A percentile compares a stretch with the other conserved stretches of the same genome.
Conservation (phyloP, 768 basidiomycete species). For the Mycena rebaudengoi region DNA sequence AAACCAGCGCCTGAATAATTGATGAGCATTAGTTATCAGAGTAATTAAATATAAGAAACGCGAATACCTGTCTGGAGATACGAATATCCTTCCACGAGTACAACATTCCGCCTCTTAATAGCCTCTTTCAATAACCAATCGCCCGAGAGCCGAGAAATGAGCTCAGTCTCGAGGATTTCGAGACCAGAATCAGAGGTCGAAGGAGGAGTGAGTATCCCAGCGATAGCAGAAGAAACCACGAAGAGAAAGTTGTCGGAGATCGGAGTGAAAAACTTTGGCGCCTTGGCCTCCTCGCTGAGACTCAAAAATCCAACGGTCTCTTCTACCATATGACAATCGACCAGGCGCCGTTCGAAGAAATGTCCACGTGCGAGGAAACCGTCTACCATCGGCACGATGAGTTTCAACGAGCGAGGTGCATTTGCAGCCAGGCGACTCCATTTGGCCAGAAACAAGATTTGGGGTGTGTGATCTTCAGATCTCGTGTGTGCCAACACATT, state of each 20-base stretch:
- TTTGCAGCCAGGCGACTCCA: not conserved
- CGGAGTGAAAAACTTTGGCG: not conserved
- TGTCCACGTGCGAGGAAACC: slow-evolving; percentile 8
- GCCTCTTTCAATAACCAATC: slow-evolving; percentile 2
- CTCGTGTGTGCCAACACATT: too few relatives aligned
- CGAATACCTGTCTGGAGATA: slow-evolving; percentile 13
- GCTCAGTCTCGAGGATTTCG: slow-evolving; percentile 4
- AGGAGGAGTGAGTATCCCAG: not conserved
- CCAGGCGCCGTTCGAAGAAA: slow-evolving; percentile 13
- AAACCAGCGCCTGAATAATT: slow-evolving; percentile 8
- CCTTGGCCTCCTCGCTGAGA: not conserved
- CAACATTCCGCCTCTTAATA: slow-evolving; percentile 4
- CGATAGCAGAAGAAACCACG: not conserved
- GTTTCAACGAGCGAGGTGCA: not conserved
- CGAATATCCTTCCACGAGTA: slow-evolving; percentile 14
- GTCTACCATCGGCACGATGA: not conserved
- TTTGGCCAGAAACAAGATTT: not conserved
- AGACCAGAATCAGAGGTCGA: not conserved
- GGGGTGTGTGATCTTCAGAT: not conserved
- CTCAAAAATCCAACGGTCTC: slow-evolving; percentile 2
- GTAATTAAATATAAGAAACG: not conserved
- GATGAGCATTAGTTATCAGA: too few relatives aligned
- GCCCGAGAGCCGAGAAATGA: slow-evolving; percentile 3
- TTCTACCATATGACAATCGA: slow-evolving; percentile 2
- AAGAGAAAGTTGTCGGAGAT: not conserved